Evolutionary conservation across 2,329 filamentous ascomycete genomes (phyloP), one percentile per base, ranked within the genome.

Genomic region (Fusarium sublunatum): DNA sequence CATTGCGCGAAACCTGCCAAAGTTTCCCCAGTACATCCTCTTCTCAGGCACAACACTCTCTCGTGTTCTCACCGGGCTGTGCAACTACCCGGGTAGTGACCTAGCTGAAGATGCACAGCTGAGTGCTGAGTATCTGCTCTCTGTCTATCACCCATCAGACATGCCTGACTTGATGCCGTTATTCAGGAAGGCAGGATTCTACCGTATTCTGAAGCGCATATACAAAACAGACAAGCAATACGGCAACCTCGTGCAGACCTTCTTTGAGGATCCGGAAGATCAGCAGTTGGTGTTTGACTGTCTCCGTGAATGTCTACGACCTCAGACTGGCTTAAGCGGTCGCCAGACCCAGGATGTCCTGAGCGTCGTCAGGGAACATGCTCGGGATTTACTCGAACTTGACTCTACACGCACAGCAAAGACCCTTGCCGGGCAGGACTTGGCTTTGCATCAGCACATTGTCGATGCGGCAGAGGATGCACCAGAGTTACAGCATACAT

Each of bases 121-220:
- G n/a, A 99, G 95, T 72, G 91, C 91, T 1, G 95, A 99, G 77
- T 99, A 99, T 74, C 80, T 99, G 1, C 82, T 99, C 19, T 98
- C 96, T 0, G 87, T 95, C 6, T 97, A 98, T 73, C 93, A 95
- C 52, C 95, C 96, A 13, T 88, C 94, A 4, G 91, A 97, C 72
- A 83, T 95, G 58, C 82, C 88, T 29, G 83, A 82, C 9, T 80
- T 98, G 68, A 89, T 98, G 58, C 88, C 91, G 0, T 78, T 91
- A 1, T 91, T 98, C 69, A 86, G 88, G 66, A 82, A 88, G 61
- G 94, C 95, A 2, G 86, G 88, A 1, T 99, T 98, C 74, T 96
- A 91, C 74, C 88, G 95, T 44, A 94, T 99, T 26, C 77, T 99
- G 50, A 99, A 99, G 78, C 89, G 91, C 12, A 90, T 92, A 9